Conservation (phyloP, 768 basidiomycete genomes). For the Coprinellus aureogranulatus region DNA sequence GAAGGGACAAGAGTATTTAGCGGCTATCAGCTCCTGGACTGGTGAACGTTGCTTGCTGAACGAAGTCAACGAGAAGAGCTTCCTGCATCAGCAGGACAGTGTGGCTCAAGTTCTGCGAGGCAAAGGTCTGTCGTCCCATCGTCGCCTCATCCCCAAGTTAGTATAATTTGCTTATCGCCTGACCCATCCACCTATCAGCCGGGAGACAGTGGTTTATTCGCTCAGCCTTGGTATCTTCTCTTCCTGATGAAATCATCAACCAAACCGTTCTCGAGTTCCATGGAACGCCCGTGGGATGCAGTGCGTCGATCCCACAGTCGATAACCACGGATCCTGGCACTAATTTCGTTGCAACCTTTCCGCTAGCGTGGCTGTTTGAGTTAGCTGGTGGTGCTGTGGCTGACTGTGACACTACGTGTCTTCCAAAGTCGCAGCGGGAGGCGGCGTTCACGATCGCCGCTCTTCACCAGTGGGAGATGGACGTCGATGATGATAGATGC, state of each 20-base stretch:
- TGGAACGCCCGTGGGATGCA: constrained; percentile 85
- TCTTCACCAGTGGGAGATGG: constrained; percentile 90
- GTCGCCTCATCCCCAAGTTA: too few species aligned
- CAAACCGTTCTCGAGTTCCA: constrained; percentile 80
- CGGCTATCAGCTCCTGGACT: constrained; percentile 83
- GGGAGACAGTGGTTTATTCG: constrained; percentile 92
- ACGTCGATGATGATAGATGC: constrained; percentile 77
- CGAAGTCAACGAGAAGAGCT: constrained; percentile 88
- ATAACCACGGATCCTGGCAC: neutral
- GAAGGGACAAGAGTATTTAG: constrained; percentile 73
- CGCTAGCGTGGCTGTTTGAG: constrained; percentile 89
- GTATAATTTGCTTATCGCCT: too few species aligned
- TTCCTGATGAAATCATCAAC: constrained; percentile 85
- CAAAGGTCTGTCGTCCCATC: constrained; percentile 61
- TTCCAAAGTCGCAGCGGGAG: constrained; percentile 77
- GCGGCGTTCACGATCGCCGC: constrained; percentile 85
- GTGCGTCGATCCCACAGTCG: constrained; percentile 45
- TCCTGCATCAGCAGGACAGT: constrained; percentile 87
- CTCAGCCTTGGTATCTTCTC: constrained; percentile 74
- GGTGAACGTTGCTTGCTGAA: constrained; percentile 84
- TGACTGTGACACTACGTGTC: constrained; percentile 70
- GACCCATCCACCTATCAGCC: too few species aligned
- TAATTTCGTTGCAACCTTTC: neutral
- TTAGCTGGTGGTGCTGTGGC: constrained; percentile 77
- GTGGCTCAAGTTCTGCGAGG: constrained; percentile 87